Evolutionary conservation across 1,284 basidiomycete genomes (phyloP).

Genomic region (Mycosarcoma mackinlayi): DNA sequence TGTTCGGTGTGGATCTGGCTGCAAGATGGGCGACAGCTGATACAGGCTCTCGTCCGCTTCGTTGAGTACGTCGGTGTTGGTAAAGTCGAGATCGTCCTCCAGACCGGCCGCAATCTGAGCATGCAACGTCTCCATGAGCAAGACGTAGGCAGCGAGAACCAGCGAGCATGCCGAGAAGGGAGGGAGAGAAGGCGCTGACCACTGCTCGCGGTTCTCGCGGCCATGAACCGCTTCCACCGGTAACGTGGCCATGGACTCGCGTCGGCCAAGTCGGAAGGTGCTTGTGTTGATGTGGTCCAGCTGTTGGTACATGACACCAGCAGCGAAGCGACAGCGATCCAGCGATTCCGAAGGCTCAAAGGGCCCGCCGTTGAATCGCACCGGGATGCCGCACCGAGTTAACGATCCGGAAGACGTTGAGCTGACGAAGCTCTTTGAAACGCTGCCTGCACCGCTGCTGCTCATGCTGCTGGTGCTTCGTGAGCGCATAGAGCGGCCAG

Average conservation of each 20-base stretch:
- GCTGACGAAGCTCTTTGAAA: constrained; percentile 23
- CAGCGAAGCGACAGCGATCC: constrained; percentile 55
- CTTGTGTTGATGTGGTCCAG: constrained; percentile 43
- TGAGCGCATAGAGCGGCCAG: constrained; percentile 12
- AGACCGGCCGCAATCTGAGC: constrained; percentile 45
- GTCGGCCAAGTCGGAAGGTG: constrained; percentile 40
- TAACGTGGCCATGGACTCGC: constrained; percentile 35
- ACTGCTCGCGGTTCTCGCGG: constrained; percentile 39
- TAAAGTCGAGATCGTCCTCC: constrained; percentile 35
- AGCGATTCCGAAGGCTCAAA: constrained; percentile 53
- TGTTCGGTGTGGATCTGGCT: constrained; percentile 30
- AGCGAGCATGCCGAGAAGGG: constrained; percentile 59
- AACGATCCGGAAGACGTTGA: constrained; percentile 22
- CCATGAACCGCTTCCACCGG: constrained; percentile 28
- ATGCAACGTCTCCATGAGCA: constrained; percentile 58
- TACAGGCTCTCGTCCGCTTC: constrained; percentile 19
- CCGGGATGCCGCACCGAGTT: constrained; percentile 33
- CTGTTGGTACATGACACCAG: constrained; percentile 49
- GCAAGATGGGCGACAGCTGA: constrained; percentile 37
- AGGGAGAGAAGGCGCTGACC: constrained; percentile 52
- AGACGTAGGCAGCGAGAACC: constrained; percentile 55
- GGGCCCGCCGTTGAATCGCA: constrained; percentile 51
- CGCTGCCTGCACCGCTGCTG: constrained; percentile 35
- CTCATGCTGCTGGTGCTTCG: constrained; percentile 36
- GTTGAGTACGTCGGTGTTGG: constrained; percentile 17